Base-by-base conservation (phyloP, 2,329 filamentous ascomycete genomes). In the Aspergillus sp. region DNA sequence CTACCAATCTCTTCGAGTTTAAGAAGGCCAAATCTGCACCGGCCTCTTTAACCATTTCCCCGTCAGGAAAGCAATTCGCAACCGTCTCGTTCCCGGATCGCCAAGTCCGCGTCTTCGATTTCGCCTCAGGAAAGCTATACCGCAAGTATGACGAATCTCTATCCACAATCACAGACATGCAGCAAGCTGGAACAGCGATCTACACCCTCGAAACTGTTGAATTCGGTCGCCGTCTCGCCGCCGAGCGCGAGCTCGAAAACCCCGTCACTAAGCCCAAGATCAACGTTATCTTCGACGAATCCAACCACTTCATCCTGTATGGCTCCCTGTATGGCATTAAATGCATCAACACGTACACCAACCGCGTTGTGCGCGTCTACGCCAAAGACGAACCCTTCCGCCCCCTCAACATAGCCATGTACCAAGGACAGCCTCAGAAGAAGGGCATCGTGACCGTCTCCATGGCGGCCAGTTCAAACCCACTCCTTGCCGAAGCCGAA, bases 141-240 rank as follows among this genome's bases (percentile, higher is more conserved):
- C 87, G 93, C 39, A 95, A 91, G 1, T 99, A 99, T 69, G 96
- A 99, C 68, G 95, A 99, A 73, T 98, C 93, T 4, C 82, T 99
- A 11, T 82, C 88, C 56, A 95, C 91, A 1, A 87, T 96, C 45
- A 92, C 91, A 53, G 91, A 96, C 61, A 96, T 97, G 91, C 93
- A 99, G 68, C 91, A 96, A 76, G 90, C 91, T n/a, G 93, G 92
- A 0, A 95, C 90, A 0, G 87, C 90, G 0, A 77, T 89, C 7
- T 86, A 91, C 57, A 91, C 91, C 64, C 78, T 99, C 1, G 95
- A 98, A 56, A 86, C 91, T 61, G 86, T 97, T 4, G 95, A 99
- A 66, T 98, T 99, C 70, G 93, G 93, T 3, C 86, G 95, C 41
- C 84, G 93, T 19, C 78, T 98, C 35, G 93, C 90, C 3, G 85